A percentile compares a stretch with the other conserved stretches of the same genome.
Evolutionary conservation across 208 protist genomes (phyloP).

Genomic region (Trypanosoma melophagium): DNA sequence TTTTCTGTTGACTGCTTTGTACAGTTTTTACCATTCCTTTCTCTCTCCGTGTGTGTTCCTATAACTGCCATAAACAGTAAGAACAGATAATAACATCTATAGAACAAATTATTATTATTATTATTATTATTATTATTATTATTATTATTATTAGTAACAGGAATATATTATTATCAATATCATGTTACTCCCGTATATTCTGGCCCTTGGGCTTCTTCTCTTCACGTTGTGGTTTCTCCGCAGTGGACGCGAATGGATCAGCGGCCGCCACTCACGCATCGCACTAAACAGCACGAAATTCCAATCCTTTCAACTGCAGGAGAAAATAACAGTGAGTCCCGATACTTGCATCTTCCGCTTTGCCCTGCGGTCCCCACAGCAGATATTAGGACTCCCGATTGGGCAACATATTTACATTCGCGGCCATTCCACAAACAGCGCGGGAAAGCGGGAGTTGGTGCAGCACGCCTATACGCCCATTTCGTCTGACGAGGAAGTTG

Average conservation of each 20-base stretch:
- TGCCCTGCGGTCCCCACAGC: slow-evolving; percentile 43
- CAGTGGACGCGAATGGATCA: neutral
- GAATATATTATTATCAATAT: too few species aligned
- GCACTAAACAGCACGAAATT: slow-evolving; percentile 58
- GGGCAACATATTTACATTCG: slow-evolving; percentile 79
- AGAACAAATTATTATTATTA: too few species aligned
- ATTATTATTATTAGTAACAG: too few species aligned
- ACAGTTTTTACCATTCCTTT: too few species aligned
- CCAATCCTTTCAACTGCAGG: slow-evolving; percentile 53
- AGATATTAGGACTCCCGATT: slow-evolving; percentile 77
- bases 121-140: too few species aligned
- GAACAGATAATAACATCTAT: too few species aligned
- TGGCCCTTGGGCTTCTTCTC: slow-evolving; percentile 6
- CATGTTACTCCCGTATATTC: slow-evolving; percentile 12
- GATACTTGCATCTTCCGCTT: slow-evolving; percentile 86
- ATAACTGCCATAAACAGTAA: too few species aligned
- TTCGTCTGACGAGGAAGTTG: slow-evolving; percentile 81
- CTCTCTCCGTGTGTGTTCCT: too few species aligned
- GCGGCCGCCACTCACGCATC: neutral
- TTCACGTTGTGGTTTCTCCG: neutral
- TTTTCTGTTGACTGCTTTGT: too few species aligned
- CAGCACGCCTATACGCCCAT: slow-evolving; percentile 92
- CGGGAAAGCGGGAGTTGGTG: slow-evolving; percentile 58
- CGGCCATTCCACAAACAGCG: slow-evolving; percentile 26
- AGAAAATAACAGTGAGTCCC: slow-evolving; percentile 62